A percentile compares a stretch with the other conserved stretches of the same genome.
These are phyloP conservation scores for Venturia oleaginea DNA, from an alignment of 2,329 filamentous ascomycete species.

Conservation along the genomic window DNA sequence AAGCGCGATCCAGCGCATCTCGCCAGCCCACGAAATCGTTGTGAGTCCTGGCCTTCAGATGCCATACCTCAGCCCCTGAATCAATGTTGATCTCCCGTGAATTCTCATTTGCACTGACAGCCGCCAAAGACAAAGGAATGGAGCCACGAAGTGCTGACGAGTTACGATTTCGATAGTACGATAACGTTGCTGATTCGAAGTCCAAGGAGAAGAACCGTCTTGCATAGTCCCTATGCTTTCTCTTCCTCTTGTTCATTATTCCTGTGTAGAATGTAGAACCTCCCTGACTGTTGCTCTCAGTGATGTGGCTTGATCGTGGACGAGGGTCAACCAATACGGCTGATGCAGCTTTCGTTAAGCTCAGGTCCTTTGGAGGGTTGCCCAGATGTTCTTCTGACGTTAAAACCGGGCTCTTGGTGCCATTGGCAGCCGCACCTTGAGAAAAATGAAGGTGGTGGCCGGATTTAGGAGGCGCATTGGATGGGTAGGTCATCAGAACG, in stretches of 20 bases:
- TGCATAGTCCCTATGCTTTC: slow-evolving; percentile 92
- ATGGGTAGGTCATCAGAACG: slow-evolving; percentile 88
- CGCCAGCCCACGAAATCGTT: slow-evolving; percentile 88
- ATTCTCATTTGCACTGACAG: slow-evolving; percentile 80
- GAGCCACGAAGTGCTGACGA: slow-evolving; percentile 87
- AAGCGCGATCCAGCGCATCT: slow-evolving; percentile 72
- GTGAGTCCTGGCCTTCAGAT: slow-evolving; percentile 71
- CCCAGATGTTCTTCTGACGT: slow-evolving; percentile 42
- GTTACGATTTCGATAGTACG: slow-evolving; percentile 91
- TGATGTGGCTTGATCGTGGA: slow-evolving; percentile 29
- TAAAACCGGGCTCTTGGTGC: slow-evolving; percentile 33
- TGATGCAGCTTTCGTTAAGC: slow-evolving; percentile 10
- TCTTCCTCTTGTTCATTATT: slow-evolving; percentile 75
- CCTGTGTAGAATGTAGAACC: slow-evolving; percentile 65
- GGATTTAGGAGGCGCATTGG: slow-evolving; percentile 66
- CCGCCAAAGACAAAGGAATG: slow-evolving; percentile 83
- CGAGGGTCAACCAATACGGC: slow-evolving; percentile 29
- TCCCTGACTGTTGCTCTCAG: slow-evolving; percentile 21
- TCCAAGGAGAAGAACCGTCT: slow-evolving; percentile 93
- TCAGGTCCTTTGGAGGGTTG: slow-evolving; percentile 32
- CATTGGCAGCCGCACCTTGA: slow-evolving; percentile 43
- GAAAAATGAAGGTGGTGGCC: slow-evolving; percentile 57
- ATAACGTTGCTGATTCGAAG: slow-evolving; percentile 86
- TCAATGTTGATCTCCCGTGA: slow-evolving; percentile 91
- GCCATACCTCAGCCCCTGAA: slow-evolving; percentile 95